Conservation (phyloP, 2,329 filamentous ascomycete genomes). For the Zasmidium angulare region DNA sequence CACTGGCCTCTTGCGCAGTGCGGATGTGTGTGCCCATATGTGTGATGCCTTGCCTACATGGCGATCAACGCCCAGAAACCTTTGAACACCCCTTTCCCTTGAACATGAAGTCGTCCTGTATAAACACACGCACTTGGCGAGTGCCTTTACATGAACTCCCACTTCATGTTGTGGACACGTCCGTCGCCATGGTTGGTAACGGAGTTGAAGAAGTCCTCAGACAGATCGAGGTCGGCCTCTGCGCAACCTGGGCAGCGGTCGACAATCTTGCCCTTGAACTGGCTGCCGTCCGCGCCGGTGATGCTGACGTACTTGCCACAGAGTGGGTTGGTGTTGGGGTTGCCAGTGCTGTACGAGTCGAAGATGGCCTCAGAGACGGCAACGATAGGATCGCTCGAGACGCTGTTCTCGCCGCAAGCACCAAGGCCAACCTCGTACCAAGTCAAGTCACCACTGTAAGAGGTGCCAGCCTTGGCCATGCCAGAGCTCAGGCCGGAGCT, state of each 20-base stretch:
- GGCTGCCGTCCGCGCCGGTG: constrained; percentile 56
- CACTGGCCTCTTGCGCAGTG: background rate
- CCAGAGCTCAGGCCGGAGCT: constrained; percentile 19
- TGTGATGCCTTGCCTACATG: background rate
- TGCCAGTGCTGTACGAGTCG: constrained; percentile 44
- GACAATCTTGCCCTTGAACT: constrained; percentile 58
- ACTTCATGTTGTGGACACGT: constrained; percentile 43
- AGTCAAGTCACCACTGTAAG: constrained; percentile 65
- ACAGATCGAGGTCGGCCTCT: constrained; percentile 59
- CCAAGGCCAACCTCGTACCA: constrained; percentile 71
- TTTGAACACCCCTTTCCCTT: background rate
- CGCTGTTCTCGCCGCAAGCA: constrained; percentile 65
- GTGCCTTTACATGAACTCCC: constrained; percentile 42
- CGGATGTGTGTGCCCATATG: background rate
- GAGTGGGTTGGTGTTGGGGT: constrained; percentile 65
- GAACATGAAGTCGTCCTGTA: background rate
- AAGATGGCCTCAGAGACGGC: constrained; percentile 67
- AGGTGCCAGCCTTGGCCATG: constrained; percentile 35
- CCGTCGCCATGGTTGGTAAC: constrained; percentile 38
- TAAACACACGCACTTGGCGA: no score
- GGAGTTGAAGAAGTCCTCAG: constrained; percentile 40
- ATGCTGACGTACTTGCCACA: constrained; percentile 71
- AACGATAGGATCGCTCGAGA: constrained; percentile 61
- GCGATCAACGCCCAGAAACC: background rate
- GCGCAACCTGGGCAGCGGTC: constrained; percentile 77